phyloP scores from a whole-genome alignment of 2,329 filamentous ascomycete species.

The Anisogramma anomala region DNA sequence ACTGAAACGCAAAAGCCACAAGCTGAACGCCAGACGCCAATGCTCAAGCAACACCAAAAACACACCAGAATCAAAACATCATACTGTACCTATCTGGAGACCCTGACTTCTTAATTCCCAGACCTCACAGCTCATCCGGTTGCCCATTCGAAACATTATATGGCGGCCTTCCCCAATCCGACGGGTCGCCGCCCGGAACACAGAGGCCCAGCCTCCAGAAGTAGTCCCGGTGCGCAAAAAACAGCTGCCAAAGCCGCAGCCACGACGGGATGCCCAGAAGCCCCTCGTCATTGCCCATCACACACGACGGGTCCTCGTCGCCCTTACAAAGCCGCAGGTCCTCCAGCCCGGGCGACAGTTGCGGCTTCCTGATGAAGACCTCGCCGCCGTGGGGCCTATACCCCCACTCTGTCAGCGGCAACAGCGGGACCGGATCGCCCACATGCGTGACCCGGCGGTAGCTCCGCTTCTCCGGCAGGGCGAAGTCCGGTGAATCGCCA shows the following conservation, averaged over 20 bases:
- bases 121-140: conserved; percentile 31
- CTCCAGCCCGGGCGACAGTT: conserved; percentile 52
- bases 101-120: too few relatives aligned
- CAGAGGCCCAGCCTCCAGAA: conserved; percentile 91
- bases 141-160: conserved; percentile 28
- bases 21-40: too few relatives aligned
- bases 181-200: conserved; percentile 65
- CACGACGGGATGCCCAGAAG: conserved; percentile 33
- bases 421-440: conserved; percentile 76
- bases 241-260: conserved; percentile 78
- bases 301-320: conserved; percentile 59
- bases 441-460: conserved; percentile 78
- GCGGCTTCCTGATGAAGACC: conserved; percentile 65
- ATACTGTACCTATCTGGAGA: too few relatives aligned
- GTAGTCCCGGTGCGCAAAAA: conserved; percentile 92
- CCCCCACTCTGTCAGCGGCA: conserved; percentile 81
- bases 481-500: conserved; percentile 13
- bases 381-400: conserved; percentile 79
- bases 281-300: conserved; percentile 36
- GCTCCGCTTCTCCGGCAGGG: conserved; percentile 21
- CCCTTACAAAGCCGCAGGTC: conserved; percentile 67
- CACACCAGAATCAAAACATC: too few relatives aligned
- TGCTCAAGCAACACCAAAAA: too few relatives aligned
- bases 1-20: too few relatives aligned
- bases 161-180: conserved; percentile 49